phyloP scores from a whole-genome alignment of 1,284 basidiomycete genomes.

The Trichosporon sp. region DNA sequence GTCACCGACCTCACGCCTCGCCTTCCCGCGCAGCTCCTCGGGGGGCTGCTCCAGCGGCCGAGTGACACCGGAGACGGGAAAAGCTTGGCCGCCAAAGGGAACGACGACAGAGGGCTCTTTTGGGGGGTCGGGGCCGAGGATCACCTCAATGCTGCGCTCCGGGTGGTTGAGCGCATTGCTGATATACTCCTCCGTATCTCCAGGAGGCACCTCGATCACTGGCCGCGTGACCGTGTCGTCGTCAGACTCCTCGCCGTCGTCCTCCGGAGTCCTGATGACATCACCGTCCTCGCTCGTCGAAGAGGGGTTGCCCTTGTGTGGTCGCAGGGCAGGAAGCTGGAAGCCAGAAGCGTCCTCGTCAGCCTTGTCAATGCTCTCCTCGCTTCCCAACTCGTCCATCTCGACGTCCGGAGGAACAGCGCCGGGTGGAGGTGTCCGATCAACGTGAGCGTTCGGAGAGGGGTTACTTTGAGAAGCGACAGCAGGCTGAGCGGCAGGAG shows the following conservation, averaged over 20 bases:
- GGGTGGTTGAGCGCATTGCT: neutral
- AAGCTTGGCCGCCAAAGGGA: neutral
- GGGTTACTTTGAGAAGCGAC: neutral
- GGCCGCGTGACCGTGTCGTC: neutral
- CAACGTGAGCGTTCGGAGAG: neutral
- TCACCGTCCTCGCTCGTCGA: neutral
- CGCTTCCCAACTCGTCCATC: neutral
- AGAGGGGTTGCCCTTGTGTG: neutral
- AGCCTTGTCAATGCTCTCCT: neutral
- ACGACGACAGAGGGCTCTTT: neutral
- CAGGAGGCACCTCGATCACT: neutral
- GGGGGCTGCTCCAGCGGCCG: neutral
- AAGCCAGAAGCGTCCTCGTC: neutral
- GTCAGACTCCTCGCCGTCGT: neutral
- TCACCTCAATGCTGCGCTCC: neutral
- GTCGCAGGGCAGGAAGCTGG: neutral
- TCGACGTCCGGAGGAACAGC: neutral
- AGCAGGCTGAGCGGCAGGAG: neutral
- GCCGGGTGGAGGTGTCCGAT: neutral
- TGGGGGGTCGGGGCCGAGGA: neutral
- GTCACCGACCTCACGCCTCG: neutral
- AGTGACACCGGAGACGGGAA: neutral
- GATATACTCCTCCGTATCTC: neutral
- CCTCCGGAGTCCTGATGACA: neutral
- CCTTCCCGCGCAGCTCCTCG: slow-evolving; percentile 1